Evolutionary conservation across 306 rosid species (phyloP).

Genomic region (Arachis stenosperma): DNA sequence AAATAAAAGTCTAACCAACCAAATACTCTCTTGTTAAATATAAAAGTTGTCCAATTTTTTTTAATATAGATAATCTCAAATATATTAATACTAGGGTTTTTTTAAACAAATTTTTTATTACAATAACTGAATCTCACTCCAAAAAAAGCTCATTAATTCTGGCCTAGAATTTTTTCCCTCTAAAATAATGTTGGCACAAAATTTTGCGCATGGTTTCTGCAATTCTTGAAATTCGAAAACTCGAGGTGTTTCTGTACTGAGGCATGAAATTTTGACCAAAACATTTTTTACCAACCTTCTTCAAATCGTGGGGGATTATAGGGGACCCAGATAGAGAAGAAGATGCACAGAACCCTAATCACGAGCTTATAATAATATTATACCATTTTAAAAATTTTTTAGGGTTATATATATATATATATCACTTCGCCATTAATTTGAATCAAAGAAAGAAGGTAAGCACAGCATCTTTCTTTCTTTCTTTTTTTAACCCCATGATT

Average conservation of each 20-base stretch:
- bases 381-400: background rate
- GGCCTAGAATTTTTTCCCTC: background rate
- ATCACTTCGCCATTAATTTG: background rate
- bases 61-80: too few relatives aligned
- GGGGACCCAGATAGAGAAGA: constrained; percentile 39
- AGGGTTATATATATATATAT: background rate
- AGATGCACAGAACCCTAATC: constrained; percentile 62
- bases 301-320: constrained; percentile 17
- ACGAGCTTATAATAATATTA: constrained; percentile 29
- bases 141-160: background rate
- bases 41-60: too few relatives aligned
- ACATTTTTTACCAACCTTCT: constrained; percentile 22
- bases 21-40: too few relatives aligned
- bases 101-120: too few relatives aligned
- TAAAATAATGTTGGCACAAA: background rate
- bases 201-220: constrained; percentile 28
- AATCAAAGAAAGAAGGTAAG: constrained; percentile 1
- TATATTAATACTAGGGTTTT: too few relatives aligned
- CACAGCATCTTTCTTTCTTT: background rate
- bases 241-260: constrained; percentile 46
- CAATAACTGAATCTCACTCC: background rate
- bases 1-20: too few relatives aligned
- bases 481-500: constrained; percentile 17
- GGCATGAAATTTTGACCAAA: constrained; percentile 53
- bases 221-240: constrained; percentile 46